Evolutionary conservation across 179 eudicot species (phyloP).

Genomic region (Amaranthus tricolor): DNA sequence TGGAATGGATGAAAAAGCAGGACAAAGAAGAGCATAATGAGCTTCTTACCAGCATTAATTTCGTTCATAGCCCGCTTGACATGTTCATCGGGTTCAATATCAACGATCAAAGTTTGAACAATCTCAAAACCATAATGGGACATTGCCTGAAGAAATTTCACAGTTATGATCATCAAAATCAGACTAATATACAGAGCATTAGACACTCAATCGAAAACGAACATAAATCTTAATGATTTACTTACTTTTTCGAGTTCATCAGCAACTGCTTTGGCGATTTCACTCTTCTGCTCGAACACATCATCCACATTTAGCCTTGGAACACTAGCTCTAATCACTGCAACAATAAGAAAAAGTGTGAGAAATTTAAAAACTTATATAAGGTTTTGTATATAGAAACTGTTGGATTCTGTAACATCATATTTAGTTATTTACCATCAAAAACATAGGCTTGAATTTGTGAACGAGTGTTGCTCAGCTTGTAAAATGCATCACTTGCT

Average conservation of each 20-base stretch:
- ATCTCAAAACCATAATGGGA: slow-evolving; percentile 44
- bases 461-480: slow-evolving; percentile 42
- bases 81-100: slow-evolving; percentile 43
- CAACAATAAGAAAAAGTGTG: not conserved
- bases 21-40: not conserved
- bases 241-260: slow-evolving; percentile 42
- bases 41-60: slow-evolving; percentile 43
- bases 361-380: not conserved
- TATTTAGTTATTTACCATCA: slow-evolving; percentile 41
- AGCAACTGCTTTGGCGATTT: slow-evolving; percentile 42
- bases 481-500: slow-evolving; percentile 45
- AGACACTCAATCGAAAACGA: not conserved
- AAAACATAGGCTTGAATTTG: slow-evolving; percentile 54
- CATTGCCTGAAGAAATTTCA: slow-evolving; percentile 34
- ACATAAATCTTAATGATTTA: not conserved
- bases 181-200: too few species aligned
- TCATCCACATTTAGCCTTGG: slow-evolving; percentile 38
- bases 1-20: not conserved
- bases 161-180: not conserved
- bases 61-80: slow-evolving; percentile 55
- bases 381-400: not conserved
- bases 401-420: not conserved
- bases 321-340: slow-evolving; percentile 45
- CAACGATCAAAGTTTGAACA: slow-evolving; percentile 42
- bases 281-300: slow-evolving; percentile 49